Conservation (phyloP, 1,284 basidiomycete species). For the Malassezia furfur region DNA sequence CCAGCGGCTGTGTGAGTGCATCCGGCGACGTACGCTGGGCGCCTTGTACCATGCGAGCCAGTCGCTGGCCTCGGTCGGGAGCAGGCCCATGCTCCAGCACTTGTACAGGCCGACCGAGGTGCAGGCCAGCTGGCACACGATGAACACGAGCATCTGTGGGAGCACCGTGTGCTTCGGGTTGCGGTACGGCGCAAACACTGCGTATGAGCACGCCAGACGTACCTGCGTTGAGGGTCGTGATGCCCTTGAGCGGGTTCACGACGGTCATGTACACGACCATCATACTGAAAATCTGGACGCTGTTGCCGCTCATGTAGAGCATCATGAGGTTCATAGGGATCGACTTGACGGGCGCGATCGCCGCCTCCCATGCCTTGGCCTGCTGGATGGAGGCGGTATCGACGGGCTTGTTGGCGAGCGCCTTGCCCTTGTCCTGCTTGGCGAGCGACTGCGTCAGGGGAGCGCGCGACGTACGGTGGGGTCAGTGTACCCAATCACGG, state of each 20-base stretch:
- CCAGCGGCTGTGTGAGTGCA: not conserved
- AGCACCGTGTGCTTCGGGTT: slow-evolving; percentile 31
- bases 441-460: not conserved
- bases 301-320: slow-evolving; percentile 44
- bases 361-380: slow-evolving; percentile 43
- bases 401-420: slow-evolving; percentile 2
- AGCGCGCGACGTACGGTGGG: not conserved
- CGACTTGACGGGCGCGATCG: slow-evolving; percentile 36
- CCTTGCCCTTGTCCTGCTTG: slow-evolving; percentile 9
- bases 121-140: slow-evolving; percentile 33
- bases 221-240: slow-evolving; percentile 28
- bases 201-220: slow-evolving; percentile 3
- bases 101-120: slow-evolving; percentile 41
- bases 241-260: slow-evolving; percentile 32
- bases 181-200: slow-evolving; percentile 32
- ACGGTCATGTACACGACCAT: slow-evolving; percentile 46
- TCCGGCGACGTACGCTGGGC: slow-evolving; percentile 26
- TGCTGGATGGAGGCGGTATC: slow-evolving; percentile 34
- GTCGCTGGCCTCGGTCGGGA: slow-evolving; percentile 45
- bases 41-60: slow-evolving; percentile 44
- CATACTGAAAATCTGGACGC: slow-evolving; percentile 47
- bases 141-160: slow-evolving; percentile 32
- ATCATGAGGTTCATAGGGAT: slow-evolving; percentile 46
- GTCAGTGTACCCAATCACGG: slow-evolving; percentile 8
- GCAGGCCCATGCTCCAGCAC: slow-evolving; percentile 45